Percentiles rank a stretch among this genome's conserved stretches.
phyloP scores from a whole-genome alignment of 2,329 filamentous ascomycete genomes.

The Davidsoniella virescens region DNA sequence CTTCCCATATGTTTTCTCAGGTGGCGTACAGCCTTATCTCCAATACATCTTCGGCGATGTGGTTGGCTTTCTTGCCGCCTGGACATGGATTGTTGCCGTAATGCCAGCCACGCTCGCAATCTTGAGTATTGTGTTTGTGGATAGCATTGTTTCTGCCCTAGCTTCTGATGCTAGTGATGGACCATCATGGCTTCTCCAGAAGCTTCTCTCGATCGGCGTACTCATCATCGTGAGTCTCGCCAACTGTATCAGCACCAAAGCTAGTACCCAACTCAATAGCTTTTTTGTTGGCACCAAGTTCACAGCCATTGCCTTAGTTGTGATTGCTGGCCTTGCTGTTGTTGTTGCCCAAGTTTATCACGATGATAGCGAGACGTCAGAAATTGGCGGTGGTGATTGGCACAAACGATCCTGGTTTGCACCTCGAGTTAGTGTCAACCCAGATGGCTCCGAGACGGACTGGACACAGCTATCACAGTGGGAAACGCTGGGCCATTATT shows the following conservation, averaged over 20 bases:
- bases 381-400: constrained; percentile 35
- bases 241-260: constrained; percentile 39
- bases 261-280: constrained; percentile 37
- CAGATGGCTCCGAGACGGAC: constrained; percentile 31
- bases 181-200: constrained; percentile 26
- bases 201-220: constrained; percentile 33
- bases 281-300: constrained; percentile 41
- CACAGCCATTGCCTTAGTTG: constrained; percentile 29
- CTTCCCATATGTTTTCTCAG: constrained; percentile 16
- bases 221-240: constrained; percentile 30
- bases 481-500: constrained; percentile 44
- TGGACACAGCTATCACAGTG: constrained; percentile 34
- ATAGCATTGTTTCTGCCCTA: constrained; percentile 38
- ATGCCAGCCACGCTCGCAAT: constrained; percentile 51
- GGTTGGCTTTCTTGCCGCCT: constrained; percentile 45
- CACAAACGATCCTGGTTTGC: constrained; percentile 37
- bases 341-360: constrained; percentile 22
- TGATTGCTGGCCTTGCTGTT: constrained; percentile 32
- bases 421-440: constrained; percentile 30
- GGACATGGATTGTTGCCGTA: constrained; percentile 48
- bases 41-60: constrained; percentile 44
- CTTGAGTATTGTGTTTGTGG: constrained; percentile 45
- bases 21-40: constrained; percentile 47
- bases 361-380: constrained; percentile 20
- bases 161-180: constrained; percentile 22